Conservation (phyloP, 495 filamentous ascomycete genomes). For the Chaetomium cochliodes region DNA sequence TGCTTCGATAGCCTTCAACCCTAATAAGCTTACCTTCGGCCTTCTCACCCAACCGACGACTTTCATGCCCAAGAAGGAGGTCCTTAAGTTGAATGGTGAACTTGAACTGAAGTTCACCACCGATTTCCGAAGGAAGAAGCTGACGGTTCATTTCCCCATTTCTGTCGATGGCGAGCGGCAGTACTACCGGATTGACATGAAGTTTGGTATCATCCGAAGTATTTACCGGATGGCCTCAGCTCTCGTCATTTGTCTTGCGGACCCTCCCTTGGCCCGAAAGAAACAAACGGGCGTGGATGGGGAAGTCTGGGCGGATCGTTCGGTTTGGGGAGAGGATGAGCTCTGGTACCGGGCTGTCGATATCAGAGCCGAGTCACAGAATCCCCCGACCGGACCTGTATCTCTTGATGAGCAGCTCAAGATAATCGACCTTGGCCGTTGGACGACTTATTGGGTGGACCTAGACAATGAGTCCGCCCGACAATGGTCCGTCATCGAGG, state of each 20-base stretch:
- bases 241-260: conserved; percentile 60
- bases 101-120: conserved; percentile 34
- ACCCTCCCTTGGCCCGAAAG: conserved; percentile 64
- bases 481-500: conserved; percentile 46
- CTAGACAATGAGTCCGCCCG: conserved; percentile 41
- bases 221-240: conserved; percentile 52
- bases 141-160: conserved; percentile 42
- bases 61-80: conserved; percentile 53
- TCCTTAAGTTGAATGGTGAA: conserved; percentile 11
- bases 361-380: conserved; percentile 53
- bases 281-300: conserved; percentile 45
- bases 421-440: conserved; percentile 76
- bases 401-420: conserved; percentile 56
- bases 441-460: conserved; percentile 64
- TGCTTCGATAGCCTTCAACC: conserved; percentile 32
- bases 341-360: conserved; percentile 75
- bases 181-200: conserved; percentile 55
- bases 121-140: conserved; percentile 45
- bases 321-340: conserved; percentile 63
- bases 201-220: conserved; percentile 59
- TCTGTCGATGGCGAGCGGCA: conserved; percentile 2
- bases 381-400: conserved; percentile 42
- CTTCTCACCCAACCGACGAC: conserved; percentile 45
- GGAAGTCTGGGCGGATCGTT: conserved; percentile 46
- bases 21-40: conserved; percentile 51